phyloP scores from a whole-genome alignment of 441 rosid species.

The Gossypium schwendimanii region DNA sequence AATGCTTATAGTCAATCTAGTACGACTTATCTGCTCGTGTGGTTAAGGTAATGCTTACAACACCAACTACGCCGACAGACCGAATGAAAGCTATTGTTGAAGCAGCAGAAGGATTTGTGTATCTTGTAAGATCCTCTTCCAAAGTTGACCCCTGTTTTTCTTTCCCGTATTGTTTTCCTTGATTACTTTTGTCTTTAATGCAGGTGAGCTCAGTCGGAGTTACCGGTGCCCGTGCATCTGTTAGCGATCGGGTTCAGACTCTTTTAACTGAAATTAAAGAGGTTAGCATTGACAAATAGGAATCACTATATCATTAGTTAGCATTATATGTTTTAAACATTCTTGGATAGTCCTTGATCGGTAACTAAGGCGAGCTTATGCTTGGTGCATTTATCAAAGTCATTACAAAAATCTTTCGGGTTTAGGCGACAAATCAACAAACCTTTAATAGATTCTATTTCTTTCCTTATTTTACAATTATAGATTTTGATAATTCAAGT shows the following conservation, averaged over 20 bases:
- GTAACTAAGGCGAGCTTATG: not conserved
- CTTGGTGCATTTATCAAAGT: not conserved
- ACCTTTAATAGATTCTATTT: not conserved
- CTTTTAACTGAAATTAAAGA: slow-evolving; percentile 65
- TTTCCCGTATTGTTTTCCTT: not conserved
- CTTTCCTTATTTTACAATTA: not conserved
- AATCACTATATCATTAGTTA: not conserved
- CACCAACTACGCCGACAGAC: slow-evolving; percentile 81
- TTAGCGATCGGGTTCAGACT: slow-evolving; percentile 51
- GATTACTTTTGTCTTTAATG: slow-evolving; percentile 2
- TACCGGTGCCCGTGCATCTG: slow-evolving; percentile 77
- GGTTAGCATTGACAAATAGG: slow-evolving; percentile 28
- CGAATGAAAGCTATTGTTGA: slow-evolving; percentile 66
- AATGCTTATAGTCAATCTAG: slow-evolving; percentile 1
- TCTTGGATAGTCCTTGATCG: not conserved
- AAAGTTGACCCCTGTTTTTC: not conserved
- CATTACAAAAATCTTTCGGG: not conserved
- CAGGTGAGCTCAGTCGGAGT: slow-evolving; percentile 90
- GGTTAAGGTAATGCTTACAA: slow-evolving; percentile 73
- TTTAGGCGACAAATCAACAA: not conserved
- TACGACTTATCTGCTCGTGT: slow-evolving; percentile 8
- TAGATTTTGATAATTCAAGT: too few species aligned
- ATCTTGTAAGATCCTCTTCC: slow-evolving; percentile 58
- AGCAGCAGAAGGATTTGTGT: slow-evolving; percentile 39
- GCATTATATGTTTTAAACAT: not conserved